Percentiles rank a stretch among this genome's conserved stretches.
These are phyloP conservation scores for Geotrichum reessii DNA, from an alignment of 1,139 yeast species.

Conservation along the genomic window DNA sequence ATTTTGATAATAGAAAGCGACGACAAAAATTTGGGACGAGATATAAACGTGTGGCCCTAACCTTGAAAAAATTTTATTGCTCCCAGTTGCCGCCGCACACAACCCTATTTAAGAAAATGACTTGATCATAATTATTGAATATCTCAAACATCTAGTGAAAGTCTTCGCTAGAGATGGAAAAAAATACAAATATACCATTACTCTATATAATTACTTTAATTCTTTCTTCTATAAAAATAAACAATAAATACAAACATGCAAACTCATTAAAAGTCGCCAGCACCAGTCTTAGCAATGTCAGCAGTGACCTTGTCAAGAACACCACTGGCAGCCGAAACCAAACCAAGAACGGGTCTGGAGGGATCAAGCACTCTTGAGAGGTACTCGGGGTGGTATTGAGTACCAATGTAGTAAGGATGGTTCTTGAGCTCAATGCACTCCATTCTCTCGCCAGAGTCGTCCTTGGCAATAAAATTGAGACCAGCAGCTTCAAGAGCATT, in stretches of 20 bases:
- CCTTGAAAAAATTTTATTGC: conserved; percentile 7
- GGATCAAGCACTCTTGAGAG: conserved; percentile 94
- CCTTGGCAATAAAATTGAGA: conserved; percentile 85
- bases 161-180: background rate
- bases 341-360: conserved; percentile 91
- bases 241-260: conserved; percentile 5
- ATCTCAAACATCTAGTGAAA: background rate
- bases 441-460: conserved; percentile 86
- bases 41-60: conserved; percentile 8
- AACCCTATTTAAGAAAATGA: background rate
- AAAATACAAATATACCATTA: background rate
- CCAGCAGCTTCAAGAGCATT: conserved; percentile 68
- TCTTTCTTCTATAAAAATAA: conserved; percentile 1
- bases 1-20: background rate
- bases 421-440: conserved; percentile 76
- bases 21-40: conserved; percentile 1
- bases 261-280: conserved; percentile 10
- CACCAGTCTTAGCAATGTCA: conserved; percentile 6
- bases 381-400: conserved; percentile 98
- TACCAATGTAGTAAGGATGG: conserved; percentile 90
- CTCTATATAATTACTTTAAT: conserved; percentile 3
- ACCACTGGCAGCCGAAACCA: conserved; percentile 89
- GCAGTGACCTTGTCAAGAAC: conserved; percentile 52
- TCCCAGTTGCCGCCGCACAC: conserved; percentile 10
- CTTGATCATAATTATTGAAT: background rate